Percentiles rank a stretch among this genome's conserved stretches.
Conservation (phyloP, 1,284 basidiomycete genomes). For the Ceratobasidium sp. region DNA sequence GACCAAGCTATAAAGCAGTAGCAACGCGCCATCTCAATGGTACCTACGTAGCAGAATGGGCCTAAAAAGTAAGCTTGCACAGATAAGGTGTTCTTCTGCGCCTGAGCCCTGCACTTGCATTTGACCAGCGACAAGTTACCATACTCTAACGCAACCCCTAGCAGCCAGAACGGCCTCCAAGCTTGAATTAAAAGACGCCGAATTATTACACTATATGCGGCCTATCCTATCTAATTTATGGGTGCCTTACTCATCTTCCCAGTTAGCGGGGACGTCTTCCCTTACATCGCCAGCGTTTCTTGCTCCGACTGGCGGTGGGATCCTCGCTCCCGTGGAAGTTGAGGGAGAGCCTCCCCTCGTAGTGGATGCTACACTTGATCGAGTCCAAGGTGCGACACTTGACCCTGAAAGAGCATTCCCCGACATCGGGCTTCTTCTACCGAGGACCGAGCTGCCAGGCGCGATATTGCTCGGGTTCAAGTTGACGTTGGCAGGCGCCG, state of each 20-base stretch:
- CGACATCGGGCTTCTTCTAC: constrained; percentile 20
- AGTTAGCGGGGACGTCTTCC: constrained; percentile 38
- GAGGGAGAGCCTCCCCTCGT: constrained; percentile 1
- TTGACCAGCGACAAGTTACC: too few relatives aligned
- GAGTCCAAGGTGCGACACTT: constrained; percentile 42
- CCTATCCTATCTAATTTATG: neutral
- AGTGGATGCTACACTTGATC: constrained; percentile 17
- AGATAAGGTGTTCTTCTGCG: constrained; percentile 26
- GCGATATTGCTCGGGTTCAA: constrained; percentile 9
- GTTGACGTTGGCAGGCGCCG: neutral
- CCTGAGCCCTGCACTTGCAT: neutral
- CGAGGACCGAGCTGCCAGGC: neutral
- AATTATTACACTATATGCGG: neutral
- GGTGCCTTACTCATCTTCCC: constrained; percentile 40
- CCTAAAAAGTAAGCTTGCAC: constrained; percentile 23
- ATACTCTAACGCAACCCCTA: neutral
- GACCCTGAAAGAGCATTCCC: constrained; percentile 26
- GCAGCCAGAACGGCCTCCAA: neutral
- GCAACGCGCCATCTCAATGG: neutral
- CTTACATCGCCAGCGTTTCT: neutral
- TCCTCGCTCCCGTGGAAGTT: constrained; percentile 1
- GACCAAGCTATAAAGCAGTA: neutral
- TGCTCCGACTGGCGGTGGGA: neutral
- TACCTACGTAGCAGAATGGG: constrained; percentile 1
- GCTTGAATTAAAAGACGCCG: neutral